These are phyloP conservation scores for Globisporangium recalcitrans DNA, from an alignment of 352 stramenopile genomes.

Conservation along the genomic window DNA sequence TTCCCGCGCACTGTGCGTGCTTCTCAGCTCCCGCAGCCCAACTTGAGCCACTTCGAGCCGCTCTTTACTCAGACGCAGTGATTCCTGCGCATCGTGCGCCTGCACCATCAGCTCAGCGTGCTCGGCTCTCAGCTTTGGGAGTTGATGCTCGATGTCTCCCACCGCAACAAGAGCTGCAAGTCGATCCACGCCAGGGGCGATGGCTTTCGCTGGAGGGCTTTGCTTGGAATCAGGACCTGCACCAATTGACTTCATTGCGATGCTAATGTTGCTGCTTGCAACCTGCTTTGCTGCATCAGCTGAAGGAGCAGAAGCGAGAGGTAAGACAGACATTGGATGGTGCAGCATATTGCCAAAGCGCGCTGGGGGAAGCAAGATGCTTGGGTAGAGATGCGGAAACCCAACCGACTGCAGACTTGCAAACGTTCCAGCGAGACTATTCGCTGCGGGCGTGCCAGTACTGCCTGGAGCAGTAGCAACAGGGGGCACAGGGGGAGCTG, in stretches of 20 bases:
- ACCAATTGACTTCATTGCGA: background rate
- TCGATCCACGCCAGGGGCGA: slow-evolving; percentile 42
- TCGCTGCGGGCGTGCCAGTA: slow-evolving; percentile 2
- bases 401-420: slow-evolving; percentile 29
- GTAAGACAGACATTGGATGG: slow-evolving; percentile 13
- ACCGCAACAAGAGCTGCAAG: slow-evolving; percentile 54
- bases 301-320: background rate
- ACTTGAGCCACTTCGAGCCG: slow-evolving; percentile 48
- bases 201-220: slow-evolving; percentile 7
- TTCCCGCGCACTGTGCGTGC: slow-evolving; percentile 60
- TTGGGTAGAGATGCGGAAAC: slow-evolving; percentile 55
- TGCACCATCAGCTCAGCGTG: slow-evolving; percentile 66
- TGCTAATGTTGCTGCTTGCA: no score
- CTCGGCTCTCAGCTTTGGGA: slow-evolving; percentile 67
- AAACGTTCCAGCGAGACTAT: slow-evolving; percentile 17
- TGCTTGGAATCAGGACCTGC: slow-evolving; percentile 1
- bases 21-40: slow-evolving; percentile 52
- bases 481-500: background rate
- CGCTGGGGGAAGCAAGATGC: slow-evolving; percentile 39
- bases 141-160: slow-evolving; percentile 60
- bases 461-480: background rate
- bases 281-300: background rate
- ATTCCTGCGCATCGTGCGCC: slow-evolving; percentile 58
- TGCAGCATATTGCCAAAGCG: slow-evolving; percentile 19
- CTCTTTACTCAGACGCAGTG: slow-evolving; percentile 57